Base-by-base conservation (phyloP, 78 protist genomes). In the Mastigamoeba balamuthi region DNA sequence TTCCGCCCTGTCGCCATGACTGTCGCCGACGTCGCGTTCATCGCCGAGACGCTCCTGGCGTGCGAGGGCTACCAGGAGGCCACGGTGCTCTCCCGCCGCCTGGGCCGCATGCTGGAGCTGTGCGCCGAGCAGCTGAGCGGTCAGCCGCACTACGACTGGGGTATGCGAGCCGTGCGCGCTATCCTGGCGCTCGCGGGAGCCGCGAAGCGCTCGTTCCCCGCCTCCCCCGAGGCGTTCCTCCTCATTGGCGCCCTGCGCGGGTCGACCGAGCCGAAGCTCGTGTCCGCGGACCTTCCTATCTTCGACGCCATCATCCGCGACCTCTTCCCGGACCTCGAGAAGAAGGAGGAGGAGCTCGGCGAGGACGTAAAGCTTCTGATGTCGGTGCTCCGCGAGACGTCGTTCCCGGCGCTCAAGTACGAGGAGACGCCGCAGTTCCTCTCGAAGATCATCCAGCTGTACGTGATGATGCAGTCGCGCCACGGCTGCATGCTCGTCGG, bases 401-500 rank as follows among this genome's bases (percentile, higher is more conserved):
- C 33, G 23, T 63, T 73, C 40, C 28, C 6, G 9, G 44, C 70
- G 36, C 23, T 1, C 35, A 37, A 43, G 10, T 70, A 82, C 25
- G 90, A 86, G 66, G 40, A 85, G 1, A 82, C 36, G 25, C 76
- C 43, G 0, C 0, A 36, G 38, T 92, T 83, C 79, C 9, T 85
- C 29, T 35, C 2, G 40, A 93, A 93, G 82, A 44, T 76, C 75
- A 65, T 89, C 40, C 92, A 93, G 80, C 80, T 93, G 35, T 83
- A 81, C 78, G 89, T 86, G 33, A 87, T 88, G 9, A 78, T 83
- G 8, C 69, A 58, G 3, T 83, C 91, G 30, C 82, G 91, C 30
- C 94, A 89, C 76, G 96, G 96, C 7, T 80, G 88, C n/a, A 93
- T 93, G 92, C 82, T 93, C 9, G 96, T 93, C 33, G 96, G 96